A percentile compares a stretch with the other conserved stretches of the same genome.
These are phyloP conservation scores for Venturia aucupariae DNA, from an alignment of 2,329 filamentous ascomycete genomes.

Conservation along the genomic window DNA sequence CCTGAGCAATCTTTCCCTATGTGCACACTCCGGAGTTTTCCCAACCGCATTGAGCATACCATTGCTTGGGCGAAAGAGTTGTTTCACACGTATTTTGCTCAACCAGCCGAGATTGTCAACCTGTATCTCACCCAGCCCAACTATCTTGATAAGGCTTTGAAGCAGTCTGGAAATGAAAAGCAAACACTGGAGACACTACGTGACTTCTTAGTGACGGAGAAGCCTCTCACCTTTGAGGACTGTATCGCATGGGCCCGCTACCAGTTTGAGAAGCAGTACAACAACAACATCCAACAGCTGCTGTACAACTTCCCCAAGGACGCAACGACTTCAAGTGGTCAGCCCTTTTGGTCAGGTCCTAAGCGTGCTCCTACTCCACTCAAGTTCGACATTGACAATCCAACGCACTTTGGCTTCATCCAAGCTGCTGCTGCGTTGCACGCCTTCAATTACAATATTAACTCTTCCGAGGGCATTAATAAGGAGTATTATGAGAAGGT, in stretches of 20 bases:
- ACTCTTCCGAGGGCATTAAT: conserved; percentile 58
- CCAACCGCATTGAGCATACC: conserved; percentile 96
- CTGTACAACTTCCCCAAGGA: conserved; percentile 97
- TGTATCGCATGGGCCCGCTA: conserved; percentile 92
- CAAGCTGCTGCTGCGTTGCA: conserved; percentile 85
- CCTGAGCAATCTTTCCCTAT: conserved; percentile 98
- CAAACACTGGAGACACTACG: conserved; percentile 82
- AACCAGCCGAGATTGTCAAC: conserved; percentile 88
- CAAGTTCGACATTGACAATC: conserved; percentile 77
- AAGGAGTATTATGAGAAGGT: conserved; percentile 68
- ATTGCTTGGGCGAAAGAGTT: conserved; percentile 97
- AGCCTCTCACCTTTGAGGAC: conserved; percentile 87
- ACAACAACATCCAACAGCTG: conserved; percentile 91
- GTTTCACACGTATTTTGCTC: conserved; percentile 90
- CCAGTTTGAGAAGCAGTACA: conserved; percentile 93
- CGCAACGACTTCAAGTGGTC: conserved; percentile 74
- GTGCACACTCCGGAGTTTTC: conserved; percentile 95
- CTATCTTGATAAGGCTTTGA: conserved; percentile 77
- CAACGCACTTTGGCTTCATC: conserved; percentile 80
- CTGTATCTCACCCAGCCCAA: conserved; percentile 85
- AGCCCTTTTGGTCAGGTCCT: conserved; percentile 94
- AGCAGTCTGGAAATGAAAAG: conserved; percentile 92
- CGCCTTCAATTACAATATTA: conserved; percentile 96
- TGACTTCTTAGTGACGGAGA: conserved; percentile 84
- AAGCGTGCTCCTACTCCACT: conserved; percentile 91